Conservation (phyloP, 345 rosid species). For the Salix viminalis region DNA sequence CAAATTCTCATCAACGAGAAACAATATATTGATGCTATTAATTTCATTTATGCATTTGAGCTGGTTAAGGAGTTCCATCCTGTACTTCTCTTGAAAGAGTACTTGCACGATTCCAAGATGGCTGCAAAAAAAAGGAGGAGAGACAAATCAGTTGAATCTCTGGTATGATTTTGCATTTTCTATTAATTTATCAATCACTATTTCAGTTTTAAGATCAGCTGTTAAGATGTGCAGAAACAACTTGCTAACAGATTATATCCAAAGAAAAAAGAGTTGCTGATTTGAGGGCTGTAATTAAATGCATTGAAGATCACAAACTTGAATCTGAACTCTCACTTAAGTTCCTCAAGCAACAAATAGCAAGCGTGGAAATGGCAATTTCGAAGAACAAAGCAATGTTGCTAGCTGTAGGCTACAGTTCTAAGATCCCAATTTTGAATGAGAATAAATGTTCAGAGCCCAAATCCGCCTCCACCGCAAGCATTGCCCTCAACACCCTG, state of each 20-base stretch:
- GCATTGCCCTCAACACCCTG: background rate
- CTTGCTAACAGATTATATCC: conserved; percentile 21
- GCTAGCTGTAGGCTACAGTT: background rate
- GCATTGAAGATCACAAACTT: conserved; percentile 22
- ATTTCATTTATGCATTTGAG: conserved; percentile 32
- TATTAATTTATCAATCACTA: background rate
- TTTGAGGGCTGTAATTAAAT: conserved; percentile 14
- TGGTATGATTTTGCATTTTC: conserved; percentile 14
- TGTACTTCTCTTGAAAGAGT: conserved; percentile 16
- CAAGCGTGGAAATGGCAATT: conserved; percentile 12
- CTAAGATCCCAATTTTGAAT: background rate
- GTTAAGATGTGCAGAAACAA: background rate
- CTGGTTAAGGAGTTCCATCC: conserved; percentile 27
- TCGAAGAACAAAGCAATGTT: background rate
- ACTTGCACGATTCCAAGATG: background rate
- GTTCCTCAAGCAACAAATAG: conserved; percentile 2
- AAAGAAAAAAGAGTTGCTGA: conserved; percentile 14
- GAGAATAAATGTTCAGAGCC: background rate
- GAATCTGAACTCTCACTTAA: background rate
- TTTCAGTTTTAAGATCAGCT: background rate
- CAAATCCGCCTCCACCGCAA: background rate
- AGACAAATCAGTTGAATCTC: conserved; percentile 3
- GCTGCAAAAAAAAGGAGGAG: background rate
- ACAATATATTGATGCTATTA: conserved; percentile 25
- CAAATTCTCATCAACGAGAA: conserved; percentile 21